A percentile compares a stretch with the other conserved stretches of the same genome.
phyloP scores from a whole-genome alignment of 2,329 filamentous ascomycete genomes.

The Paecilomyces fulvus region DNA sequence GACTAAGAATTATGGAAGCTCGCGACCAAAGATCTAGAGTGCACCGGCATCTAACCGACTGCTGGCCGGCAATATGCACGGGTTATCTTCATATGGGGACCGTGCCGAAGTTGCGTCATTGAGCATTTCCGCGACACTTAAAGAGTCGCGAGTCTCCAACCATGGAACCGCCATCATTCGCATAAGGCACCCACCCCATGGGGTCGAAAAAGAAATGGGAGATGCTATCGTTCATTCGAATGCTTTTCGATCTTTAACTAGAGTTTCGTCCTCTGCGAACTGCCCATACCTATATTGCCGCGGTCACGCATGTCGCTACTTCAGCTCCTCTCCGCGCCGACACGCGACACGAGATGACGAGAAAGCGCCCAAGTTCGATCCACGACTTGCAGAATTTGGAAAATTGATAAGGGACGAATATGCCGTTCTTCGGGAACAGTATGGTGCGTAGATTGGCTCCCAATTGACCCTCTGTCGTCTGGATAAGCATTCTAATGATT shows the following conservation, averaged over 20 bases:
- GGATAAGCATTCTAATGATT: background rate
- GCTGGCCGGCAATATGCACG: background rate
- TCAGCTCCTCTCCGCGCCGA: background rate
- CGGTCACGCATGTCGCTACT: background rate
- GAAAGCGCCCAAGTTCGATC: constrained; percentile 24
- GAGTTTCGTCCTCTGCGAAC: background rate
- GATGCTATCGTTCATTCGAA: background rate
- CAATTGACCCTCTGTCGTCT: background rate
- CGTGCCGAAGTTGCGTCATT: background rate
- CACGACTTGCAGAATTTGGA: constrained; percentile 44
- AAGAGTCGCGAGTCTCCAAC: background rate
- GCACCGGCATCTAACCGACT: background rate
- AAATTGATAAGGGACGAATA: constrained; percentile 53
- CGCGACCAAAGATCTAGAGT: background rate
- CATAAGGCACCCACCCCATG: background rate
- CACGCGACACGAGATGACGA: background rate
- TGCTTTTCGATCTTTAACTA: background rate
- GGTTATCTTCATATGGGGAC: background rate
- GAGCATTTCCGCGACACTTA: background rate
- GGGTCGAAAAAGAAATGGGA: background rate
- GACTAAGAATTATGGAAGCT: background rate
- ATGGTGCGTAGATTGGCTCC: constrained; percentile 35
- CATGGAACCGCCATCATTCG: background rate
- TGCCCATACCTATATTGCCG: background rate
- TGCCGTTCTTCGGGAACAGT: constrained; percentile 49